phyloP scores from a whole-genome alignment of 2,329 filamentous ascomycete species.

The Trematosphaeria pertusa region DNA sequence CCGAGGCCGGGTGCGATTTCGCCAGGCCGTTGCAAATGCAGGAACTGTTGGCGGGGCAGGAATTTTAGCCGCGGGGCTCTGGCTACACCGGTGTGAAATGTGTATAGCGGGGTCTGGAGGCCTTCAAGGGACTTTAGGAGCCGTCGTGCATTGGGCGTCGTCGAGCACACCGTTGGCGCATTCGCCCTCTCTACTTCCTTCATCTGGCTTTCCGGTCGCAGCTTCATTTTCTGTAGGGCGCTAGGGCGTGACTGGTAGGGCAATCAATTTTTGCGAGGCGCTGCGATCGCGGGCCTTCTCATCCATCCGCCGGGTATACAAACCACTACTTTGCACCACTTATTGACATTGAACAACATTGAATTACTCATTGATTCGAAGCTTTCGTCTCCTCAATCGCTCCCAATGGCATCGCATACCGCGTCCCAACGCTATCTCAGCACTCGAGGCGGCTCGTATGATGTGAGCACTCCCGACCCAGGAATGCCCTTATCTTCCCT shows the following conservation, averaged over 20 bases:
- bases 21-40: conserved; percentile 17
- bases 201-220: too few relatives aligned
- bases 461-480: conserved; percentile 52
- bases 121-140: too few relatives aligned
- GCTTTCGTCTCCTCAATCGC: too few relatives aligned
- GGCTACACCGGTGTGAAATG: not conserved
- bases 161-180: too few relatives aligned
- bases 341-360: too few relatives aligned
- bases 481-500: conserved; percentile 6
- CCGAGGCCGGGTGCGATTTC: conserved; percentile 10
- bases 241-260: not conserved
- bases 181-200: too few relatives aligned
- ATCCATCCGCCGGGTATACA: too few relatives aligned
- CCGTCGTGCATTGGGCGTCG: too few relatives aligned
- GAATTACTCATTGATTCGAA: too few relatives aligned
- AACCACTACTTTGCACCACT: too few relatives aligned
- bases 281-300: conserved; percentile 2
- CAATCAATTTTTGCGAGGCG: not conserved
- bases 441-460: conserved; percentile 68
- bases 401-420: conserved; percentile 55
- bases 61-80: conserved; percentile 2
- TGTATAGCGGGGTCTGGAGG: too few relatives aligned
- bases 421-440: conserved; percentile 68
- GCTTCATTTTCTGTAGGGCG: too few relatives aligned
- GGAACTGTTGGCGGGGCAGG: conserved; percentile 15